Evolutionary conservation across 2,329 filamentous ascomycete species (phyloP).

Genomic region (Scytalidium sp.): DNA sequence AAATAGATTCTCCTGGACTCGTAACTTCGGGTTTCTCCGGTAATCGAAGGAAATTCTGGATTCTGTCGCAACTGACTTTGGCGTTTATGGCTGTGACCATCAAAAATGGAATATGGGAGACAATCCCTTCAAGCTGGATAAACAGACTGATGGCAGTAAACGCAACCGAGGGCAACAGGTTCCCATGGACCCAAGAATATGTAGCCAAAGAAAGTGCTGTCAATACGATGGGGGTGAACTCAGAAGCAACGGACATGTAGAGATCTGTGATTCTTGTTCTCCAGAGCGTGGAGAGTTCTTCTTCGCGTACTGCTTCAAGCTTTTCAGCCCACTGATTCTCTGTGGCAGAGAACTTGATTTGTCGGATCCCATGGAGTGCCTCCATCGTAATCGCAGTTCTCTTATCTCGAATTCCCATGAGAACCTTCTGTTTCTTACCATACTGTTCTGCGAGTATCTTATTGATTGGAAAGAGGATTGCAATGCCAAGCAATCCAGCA

Average conservation of each 20-base stretch:
- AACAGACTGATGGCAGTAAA: constrained; percentile 76
- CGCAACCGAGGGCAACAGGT: constrained; percentile 67
- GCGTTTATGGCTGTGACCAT: constrained; percentile 68
- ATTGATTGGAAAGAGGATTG: constrained; percentile 64
- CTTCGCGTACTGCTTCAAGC: constrained; percentile 61
- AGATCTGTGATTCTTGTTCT: constrained; percentile 23
- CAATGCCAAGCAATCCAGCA: constrained; percentile 61
- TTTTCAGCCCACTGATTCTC: constrained; percentile 71
- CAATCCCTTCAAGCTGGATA: constrained; percentile 63
- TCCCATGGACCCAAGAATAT: constrained; percentile 62
- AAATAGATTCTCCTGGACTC: constrained; percentile 54
- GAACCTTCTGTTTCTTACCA: constrained; percentile 55
- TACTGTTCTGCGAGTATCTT: constrained; percentile 62
- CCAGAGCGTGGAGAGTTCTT: constrained; percentile 64
- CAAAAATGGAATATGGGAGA: constrained; percentile 68
- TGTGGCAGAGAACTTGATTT: constrained; percentile 78
- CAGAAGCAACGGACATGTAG: constrained; percentile 45
- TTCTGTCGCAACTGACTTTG: constrained; percentile 66
- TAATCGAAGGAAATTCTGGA: constrained; percentile 64
- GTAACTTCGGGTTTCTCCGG: constrained; percentile 58
- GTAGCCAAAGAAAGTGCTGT: constrained; percentile 66
- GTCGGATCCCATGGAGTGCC: constrained; percentile 71
- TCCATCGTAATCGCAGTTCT: constrained; percentile 73
- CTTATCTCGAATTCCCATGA: constrained; percentile 72
- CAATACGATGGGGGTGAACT: constrained; percentile 68